These are phyloP conservation scores for Reutealis trisperma DNA, from an alignment of 345 rosid genomes.

Conservation along the genomic window DNA sequence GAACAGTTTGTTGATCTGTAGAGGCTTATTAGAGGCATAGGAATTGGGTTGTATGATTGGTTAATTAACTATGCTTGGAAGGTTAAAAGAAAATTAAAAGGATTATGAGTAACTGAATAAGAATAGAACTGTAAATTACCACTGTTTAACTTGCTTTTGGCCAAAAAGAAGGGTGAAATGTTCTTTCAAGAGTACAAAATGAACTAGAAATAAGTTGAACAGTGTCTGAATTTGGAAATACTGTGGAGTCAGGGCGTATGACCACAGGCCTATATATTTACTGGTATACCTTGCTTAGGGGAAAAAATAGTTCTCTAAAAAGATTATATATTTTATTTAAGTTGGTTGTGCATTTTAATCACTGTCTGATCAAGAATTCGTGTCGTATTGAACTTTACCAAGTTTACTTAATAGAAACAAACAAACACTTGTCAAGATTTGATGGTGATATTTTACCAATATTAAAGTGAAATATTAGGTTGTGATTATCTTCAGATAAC, in stretches of 20 bases:
- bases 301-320: not conserved
- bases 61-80: too few relatives aligned
- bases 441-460: not conserved
- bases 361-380: not conserved
- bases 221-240: not conserved
- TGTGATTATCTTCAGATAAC: not conserved
- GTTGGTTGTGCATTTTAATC: not conserved
- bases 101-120: too few relatives aligned
- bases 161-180: too few relatives aligned
- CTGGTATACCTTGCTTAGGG: not conserved
- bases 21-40: too few relatives aligned
- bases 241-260: not conserved
- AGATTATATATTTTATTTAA: not conserved
- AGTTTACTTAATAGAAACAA: not conserved
- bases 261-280: not conserved
- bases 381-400: not conserved
- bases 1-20: too few relatives aligned
- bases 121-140: too few relatives aligned
- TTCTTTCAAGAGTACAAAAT: not conserved
- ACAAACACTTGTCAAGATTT: not conserved
- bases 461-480: constrained; percentile 4
- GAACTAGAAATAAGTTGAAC: not conserved
- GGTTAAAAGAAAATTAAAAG: too few relatives aligned
- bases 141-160: too few relatives aligned
- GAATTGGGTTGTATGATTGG: too few relatives aligned